phyloP scores from a whole-genome alignment of 177 flowering plant species.

The Vitis hybrid region DNA sequence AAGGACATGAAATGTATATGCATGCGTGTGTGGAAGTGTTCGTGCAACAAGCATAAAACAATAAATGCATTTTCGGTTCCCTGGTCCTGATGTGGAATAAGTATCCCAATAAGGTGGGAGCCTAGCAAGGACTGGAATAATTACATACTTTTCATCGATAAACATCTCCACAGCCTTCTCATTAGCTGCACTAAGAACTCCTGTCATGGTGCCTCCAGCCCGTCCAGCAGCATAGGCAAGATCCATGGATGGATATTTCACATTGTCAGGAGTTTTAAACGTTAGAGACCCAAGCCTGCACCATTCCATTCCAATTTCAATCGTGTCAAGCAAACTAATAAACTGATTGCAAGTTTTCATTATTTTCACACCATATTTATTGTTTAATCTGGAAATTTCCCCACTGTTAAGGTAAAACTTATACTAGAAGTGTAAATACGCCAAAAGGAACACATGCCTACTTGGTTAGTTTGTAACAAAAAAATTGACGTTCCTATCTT shows the following conservation, averaged over 20 bases:
- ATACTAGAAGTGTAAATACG: not conserved
- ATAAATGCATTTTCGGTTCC: too few species aligned
- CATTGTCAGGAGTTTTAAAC: constrained; percentile 89
- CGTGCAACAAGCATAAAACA: too few species aligned
- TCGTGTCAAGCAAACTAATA: not conserved
- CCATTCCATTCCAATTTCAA: constrained; percentile 5
- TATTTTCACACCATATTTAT: too few species aligned
- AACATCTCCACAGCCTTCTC: constrained; percentile 99
- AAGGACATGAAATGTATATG: not conserved
- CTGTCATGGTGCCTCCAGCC: constrained; percentile 99
- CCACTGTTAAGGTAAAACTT: not conserved
- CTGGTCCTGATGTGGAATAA: too few species aligned
- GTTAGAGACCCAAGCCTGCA: constrained; percentile 88
- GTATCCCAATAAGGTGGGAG: too few species aligned
- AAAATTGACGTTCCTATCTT: too few species aligned
- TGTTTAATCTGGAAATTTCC: too few species aligned
- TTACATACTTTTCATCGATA: constrained; percentile 77
- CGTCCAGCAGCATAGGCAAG: constrained; percentile 98
- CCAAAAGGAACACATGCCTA: not conserved
- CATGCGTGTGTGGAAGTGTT: too few species aligned
- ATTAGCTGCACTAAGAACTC: constrained; percentile 98
- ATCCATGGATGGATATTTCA: constrained; percentile 96
- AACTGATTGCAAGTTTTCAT: not conserved
- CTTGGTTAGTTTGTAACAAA: too few species aligned
- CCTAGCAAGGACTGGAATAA: not conserved